A percentile compares a stretch with the other conserved stretches of the same genome.
These are phyloP conservation scores for Candolleomyces aberdarensis DNA, from an alignment of 768 basidiomycete genomes.

Conservation along the genomic window DNA sequence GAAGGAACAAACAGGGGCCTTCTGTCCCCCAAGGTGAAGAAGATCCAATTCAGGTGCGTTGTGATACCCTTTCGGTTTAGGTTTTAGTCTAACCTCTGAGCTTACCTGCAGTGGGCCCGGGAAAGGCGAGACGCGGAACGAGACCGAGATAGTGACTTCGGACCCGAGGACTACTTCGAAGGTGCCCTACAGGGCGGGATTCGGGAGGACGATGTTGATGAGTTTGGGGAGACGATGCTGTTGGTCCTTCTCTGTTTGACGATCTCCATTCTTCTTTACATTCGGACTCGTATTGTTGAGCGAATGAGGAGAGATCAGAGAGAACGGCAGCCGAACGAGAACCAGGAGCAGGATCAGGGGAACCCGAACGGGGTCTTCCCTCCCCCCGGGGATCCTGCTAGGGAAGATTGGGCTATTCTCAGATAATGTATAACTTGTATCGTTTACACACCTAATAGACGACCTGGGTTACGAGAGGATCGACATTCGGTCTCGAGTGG, in stretches of 20 bases:
- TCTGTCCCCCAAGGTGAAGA: slow-evolving; percentile 43
- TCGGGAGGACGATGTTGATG: slow-evolving; percentile 60
- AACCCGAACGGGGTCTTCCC: slow-evolving; percentile 53
- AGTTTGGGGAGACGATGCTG: slow-evolving; percentile 78
- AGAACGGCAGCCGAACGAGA: slow-evolving; percentile 36
- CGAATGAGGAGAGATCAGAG: slow-evolving; percentile 65
- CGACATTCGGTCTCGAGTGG: neutral
- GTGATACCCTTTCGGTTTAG: neutral
- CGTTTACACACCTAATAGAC: neutral
- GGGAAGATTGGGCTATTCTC: slow-evolving; percentile 64
- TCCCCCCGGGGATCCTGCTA: slow-evolving; percentile 58
- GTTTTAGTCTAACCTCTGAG: slow-evolving; percentile 4
- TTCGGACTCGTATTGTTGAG: slow-evolving; percentile 76
- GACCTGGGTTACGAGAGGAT: neutral
- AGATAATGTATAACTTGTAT: slow-evolving; percentile 33
- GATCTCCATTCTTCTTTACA: slow-evolving; percentile 73
- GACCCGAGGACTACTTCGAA: slow-evolving; percentile 83
- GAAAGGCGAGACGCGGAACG: slow-evolving; percentile 69
- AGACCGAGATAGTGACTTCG: slow-evolving; percentile 71
- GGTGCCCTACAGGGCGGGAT: slow-evolving; percentile 53
- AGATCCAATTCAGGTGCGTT: slow-evolving; percentile 65
- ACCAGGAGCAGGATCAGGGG: slow-evolving; percentile 29
- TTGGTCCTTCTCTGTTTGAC: slow-evolving; percentile 69
- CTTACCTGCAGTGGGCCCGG: slow-evolving; percentile 61
- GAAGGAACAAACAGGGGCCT: slow-evolving; percentile 39